These are phyloP conservation scores for Alternaria brassicicola DNA, from an alignment of 2,329 filamentous ascomycete genomes.

Conservation along the genomic window DNA sequence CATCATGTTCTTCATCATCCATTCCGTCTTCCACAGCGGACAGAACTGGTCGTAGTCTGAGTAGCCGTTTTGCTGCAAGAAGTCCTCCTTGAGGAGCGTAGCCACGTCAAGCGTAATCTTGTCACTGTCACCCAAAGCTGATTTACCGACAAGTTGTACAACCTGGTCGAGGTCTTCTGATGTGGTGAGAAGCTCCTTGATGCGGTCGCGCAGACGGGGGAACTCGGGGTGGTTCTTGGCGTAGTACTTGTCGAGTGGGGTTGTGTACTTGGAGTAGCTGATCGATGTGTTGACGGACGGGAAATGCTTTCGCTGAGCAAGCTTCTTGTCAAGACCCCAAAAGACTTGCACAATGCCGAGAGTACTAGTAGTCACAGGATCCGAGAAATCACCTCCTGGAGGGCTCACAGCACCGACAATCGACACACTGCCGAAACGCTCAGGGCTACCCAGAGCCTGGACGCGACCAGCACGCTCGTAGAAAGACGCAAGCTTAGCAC, in stretches of 20 bases:
- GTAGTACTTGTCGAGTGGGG: slow-evolving; percentile 88
- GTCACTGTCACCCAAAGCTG: slow-evolving; percentile 91
- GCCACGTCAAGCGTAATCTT: slow-evolving; percentile 98
- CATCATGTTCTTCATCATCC: slow-evolving; percentile 99
- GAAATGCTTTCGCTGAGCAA: slow-evolving; percentile 98
- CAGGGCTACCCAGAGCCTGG: slow-evolving; percentile 82
- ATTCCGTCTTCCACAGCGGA: slow-evolving; percentile 98
- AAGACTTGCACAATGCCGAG: slow-evolving; percentile 98
- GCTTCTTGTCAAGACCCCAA: slow-evolving; percentile 99
- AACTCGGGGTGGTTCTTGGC: slow-evolving; percentile 93
- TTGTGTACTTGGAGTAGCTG: slow-evolving; percentile 97
- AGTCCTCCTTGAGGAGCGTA: slow-evolving; percentile 93
- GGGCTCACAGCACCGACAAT: slow-evolving; percentile 98
- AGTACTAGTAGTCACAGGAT: slow-evolving; percentile 92
- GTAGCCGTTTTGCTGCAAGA: slow-evolving; percentile 98
- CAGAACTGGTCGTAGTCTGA: slow-evolving; percentile 99
- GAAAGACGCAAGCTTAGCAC: slow-evolving; percentile 97
- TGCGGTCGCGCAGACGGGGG: slow-evolving; percentile 86
- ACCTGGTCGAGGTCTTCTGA: slow-evolving; percentile 98
- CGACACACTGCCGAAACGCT: slow-evolving; percentile 89
- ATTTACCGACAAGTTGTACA: slow-evolving; percentile 97
- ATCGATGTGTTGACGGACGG: slow-evolving; percentile 94
- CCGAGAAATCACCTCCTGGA: slow-evolving; percentile 98
- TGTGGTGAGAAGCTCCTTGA: slow-evolving; percentile 90
- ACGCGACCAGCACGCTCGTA: slow-evolving; percentile 97